phyloP scores from a whole-genome alignment of 116 monocot species.

The Phalaenopsis hybrid region DNA sequence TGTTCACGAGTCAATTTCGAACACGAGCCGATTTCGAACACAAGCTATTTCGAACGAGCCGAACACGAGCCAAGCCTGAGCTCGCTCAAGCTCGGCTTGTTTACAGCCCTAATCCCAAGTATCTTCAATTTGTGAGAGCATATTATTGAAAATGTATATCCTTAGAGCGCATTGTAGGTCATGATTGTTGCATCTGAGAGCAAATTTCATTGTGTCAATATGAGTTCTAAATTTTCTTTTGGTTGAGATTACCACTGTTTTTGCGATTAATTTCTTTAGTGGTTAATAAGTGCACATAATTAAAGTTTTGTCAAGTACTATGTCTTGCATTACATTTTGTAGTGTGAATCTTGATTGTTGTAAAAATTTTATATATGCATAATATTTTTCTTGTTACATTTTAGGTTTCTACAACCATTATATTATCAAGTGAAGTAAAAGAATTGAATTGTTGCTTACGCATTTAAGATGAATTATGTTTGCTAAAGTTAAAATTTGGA shows the following conservation, averaged over 20 bases:
- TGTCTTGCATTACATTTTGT: neutral
- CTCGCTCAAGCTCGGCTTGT: too few species aligned
- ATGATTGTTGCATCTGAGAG: neutral
- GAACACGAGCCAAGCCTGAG: too few species aligned
- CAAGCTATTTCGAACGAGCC: too few species aligned
- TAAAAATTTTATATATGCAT: neutral
- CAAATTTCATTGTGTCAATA: neutral
- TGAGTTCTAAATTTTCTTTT: neutral
- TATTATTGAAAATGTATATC: too few species aligned
- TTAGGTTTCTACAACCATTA: neutral
- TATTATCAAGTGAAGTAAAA: neutral
- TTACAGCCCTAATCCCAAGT: too few species aligned
- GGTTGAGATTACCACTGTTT: neutral
- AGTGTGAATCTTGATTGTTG: neutral
- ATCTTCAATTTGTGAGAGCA: too few species aligned
- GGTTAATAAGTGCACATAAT: neutral
- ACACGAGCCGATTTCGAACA: too few species aligned
- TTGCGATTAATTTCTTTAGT: neutral
- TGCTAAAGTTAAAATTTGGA: neutral
- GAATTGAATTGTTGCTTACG: neutral
- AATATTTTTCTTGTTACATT: neutral
- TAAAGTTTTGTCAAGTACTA: neutral
- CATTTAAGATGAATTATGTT: neutral
- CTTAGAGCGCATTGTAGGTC: neutral
- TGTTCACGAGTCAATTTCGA: too few species aligned